Evolutionary conservation across 352 stramenopile genomes (phyloP).

Genomic region (Globisporangium spiculum): DNA sequence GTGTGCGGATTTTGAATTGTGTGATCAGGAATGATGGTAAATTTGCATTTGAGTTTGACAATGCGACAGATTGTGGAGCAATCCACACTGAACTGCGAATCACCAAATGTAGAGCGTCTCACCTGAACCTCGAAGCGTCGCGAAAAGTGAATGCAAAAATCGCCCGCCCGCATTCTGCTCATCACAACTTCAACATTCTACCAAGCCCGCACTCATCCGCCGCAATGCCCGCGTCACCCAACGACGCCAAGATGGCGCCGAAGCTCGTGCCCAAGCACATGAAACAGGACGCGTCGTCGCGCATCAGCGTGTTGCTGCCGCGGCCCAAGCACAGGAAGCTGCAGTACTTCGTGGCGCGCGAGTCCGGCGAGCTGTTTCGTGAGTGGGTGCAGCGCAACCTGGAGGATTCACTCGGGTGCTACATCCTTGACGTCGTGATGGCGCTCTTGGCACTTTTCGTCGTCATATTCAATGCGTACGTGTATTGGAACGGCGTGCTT

Average conservation of each 20-base stretch:
- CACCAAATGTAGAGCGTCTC: background rate
- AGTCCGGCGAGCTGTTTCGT: constrained; percentile 43
- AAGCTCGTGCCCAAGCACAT: constrained; percentile 30
- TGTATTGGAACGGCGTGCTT: constrained; percentile 54
- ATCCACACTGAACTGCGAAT: background rate
- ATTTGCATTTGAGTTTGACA: constrained; percentile 11
- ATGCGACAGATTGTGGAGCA: background rate
- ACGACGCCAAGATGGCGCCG: constrained; percentile 3
- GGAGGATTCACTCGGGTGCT: constrained; percentile 57
- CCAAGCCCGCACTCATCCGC: no score
- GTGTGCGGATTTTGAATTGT: constrained; percentile 3
- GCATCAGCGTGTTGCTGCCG: constrained; percentile 32
- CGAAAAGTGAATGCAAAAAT: background rate
- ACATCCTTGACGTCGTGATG: constrained; percentile 36
- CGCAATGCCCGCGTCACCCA: background rate
- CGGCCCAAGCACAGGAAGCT: constrained; percentile 30
- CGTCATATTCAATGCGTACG: constrained; percentile 58
- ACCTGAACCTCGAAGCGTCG: constrained; percentile 8
- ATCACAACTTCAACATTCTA: background rate
- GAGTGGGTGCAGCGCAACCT: constrained; percentile 77
- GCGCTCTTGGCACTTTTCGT: constrained; percentile 59
- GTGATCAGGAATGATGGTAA: constrained; percentile 13
- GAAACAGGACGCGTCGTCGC: constrained; percentile 29
- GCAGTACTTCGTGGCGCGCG: constrained; percentile 32
- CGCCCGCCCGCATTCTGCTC: background rate